Evolutionary conservation across 306 rosid genomes (phyloP), one percentile per base, ranked within the genome.

Genomic region (Acmispon strigosus): DNA sequence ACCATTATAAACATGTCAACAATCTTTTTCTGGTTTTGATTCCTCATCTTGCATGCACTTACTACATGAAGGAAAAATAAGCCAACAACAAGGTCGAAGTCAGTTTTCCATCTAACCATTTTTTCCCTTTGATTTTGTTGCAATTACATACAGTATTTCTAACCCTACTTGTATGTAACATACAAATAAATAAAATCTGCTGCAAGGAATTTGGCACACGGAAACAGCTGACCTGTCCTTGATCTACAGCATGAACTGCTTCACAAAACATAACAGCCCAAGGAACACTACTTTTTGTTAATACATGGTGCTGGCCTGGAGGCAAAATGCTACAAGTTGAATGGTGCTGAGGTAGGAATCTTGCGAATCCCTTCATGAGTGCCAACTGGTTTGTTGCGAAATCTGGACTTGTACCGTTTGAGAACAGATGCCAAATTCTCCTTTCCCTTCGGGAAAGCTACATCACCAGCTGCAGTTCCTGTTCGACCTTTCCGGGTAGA

Each of bases 401-500:
- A 78, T 39, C 96, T 80, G 3, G 91, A 86, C 82, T 82, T 90
- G 80, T 92, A 92, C 42, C 98, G 90, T 81, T 92, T 92, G 74
- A 92, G 96, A 66, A 92, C 98, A 14, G 98, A 88, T 0, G 90
- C 89, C 69, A 92, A 78, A 77, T 90, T 92, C 55, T 88, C 89
- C 79, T 90, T 92, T 49, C 98, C 98, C 82, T 10, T 84, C 0
- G 98, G 98, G 81, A 90, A 90, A 56, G 98, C 98, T 29, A 92
- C 96, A 16, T 90, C 96, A 10, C 98, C 98, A 0, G 96, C 98
- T 10, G 90, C 96, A n/a, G 98, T 92, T 60, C 98, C 96, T 0
- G 87, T 84, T 10, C 96, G 89, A 61, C 98, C 98, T 83, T 82
- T 92, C 18, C 98, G 72, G 78, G 66, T 72, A 44, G 91, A 86